Evolutionary conservation across 345 rosid species (phyloP).

Genomic region (Streptanthus diversifolius): DNA sequence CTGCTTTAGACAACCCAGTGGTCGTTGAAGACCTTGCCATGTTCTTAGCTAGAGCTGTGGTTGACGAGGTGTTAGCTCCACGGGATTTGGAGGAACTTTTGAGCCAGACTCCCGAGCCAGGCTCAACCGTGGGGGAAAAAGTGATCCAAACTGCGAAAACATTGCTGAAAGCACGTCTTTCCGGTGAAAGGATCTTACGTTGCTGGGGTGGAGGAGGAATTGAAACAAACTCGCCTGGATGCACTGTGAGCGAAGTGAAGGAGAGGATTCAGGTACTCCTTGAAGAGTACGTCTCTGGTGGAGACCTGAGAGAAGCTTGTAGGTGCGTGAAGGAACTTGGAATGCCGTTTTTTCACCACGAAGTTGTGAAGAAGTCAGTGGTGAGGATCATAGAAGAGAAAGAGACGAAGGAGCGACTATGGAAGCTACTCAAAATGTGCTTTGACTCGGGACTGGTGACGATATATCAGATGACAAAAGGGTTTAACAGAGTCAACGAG

Average conservation of each 20-base stretch:
- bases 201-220: conserved; percentile 82
- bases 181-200: conserved; percentile 73
- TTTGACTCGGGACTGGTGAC: conserved; percentile 67
- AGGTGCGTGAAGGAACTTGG: conserved; percentile 79
- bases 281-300: conserved; percentile 85
- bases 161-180: conserved; percentile 65
- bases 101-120: conserved; percentile 45
- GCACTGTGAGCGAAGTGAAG: conserved; percentile 71
- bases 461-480: conserved; percentile 71
- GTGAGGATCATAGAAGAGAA: conserved; percentile 60
- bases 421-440: conserved; percentile 56
- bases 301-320: conserved; percentile 64
- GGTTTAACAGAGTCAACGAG: conserved; percentile 64
- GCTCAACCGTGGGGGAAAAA: conserved; percentile 48
- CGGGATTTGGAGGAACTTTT: conserved; percentile 63
- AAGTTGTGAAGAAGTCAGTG: conserved; percentile 70
- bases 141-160: conserved; percentile 77
- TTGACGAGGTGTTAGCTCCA: conserved; percentile 82
- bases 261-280: conserved; percentile 59
- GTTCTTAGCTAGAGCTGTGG: conserved; percentile 81
- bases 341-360: conserved; percentile 89
- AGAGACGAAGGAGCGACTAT: conserved; percentile 48
- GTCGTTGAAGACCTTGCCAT: conserved; percentile 83
- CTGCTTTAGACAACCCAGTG: conserved; percentile 71
- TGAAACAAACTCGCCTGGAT: conserved; percentile 48